These are phyloP conservation scores for Phaeotremella skinneri DNA, from an alignment of 768 basidiomycete genomes.

Conservation along the genomic window DNA sequence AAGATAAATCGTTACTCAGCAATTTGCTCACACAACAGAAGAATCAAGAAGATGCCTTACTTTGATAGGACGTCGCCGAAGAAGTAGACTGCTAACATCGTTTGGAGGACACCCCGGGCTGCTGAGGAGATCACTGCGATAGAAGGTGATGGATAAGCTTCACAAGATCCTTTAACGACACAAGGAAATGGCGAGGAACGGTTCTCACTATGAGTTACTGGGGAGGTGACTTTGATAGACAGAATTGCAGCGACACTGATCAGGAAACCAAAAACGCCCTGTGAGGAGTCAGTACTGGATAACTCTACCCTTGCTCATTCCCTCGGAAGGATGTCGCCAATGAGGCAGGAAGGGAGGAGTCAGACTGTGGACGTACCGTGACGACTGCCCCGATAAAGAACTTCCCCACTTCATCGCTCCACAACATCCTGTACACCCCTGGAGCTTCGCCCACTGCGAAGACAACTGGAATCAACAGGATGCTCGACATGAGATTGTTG, in stretches of 20 bases:
- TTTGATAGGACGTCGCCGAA: slow-evolving; percentile 77
- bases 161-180: neutral
- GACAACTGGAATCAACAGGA: slow-evolving; percentile 70
- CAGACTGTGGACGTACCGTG: slow-evolving; percentile 66
- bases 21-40: neutral
- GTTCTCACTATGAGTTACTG: slow-evolving; percentile 75
- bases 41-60: slow-evolving; percentile 55
- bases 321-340: neutral
- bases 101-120: slow-evolving; percentile 89
- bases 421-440: slow-evolving; percentile 63
- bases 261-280: slow-evolving; percentile 65
- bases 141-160: neutral
- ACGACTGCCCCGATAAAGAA: slow-evolving; percentile 77
- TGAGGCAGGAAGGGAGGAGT: neutral
- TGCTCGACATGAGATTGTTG: slow-evolving; percentile 75
- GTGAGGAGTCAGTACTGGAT: neutral
- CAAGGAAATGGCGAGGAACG: neutral
- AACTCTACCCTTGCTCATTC: neutral
- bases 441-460: slow-evolving; percentile 72
- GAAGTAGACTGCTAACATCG: slow-evolving; percentile 73
- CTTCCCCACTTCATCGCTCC: slow-evolving; percentile 56
- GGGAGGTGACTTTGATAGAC: slow-evolving; percentile 95
- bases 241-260: slow-evolving; percentile 91
- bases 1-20: neutral
- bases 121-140: slow-evolving; percentile 60